phyloP scores from a whole-genome alignment of 2,329 filamentous ascomycete species.

The Trichoderma gracile region DNA sequence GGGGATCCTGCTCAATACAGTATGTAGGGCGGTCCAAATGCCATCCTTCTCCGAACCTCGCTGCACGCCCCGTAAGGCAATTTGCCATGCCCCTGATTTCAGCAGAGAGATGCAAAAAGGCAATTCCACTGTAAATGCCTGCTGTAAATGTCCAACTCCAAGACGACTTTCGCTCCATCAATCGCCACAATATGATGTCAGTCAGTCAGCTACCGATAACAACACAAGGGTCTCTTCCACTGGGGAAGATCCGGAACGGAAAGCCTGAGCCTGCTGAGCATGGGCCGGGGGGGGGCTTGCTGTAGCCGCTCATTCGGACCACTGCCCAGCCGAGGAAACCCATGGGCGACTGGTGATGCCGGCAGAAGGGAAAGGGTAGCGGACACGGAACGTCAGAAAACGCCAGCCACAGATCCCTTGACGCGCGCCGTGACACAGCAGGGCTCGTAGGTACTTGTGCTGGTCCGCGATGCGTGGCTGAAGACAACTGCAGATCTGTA shows the following conservation, averaged over 20 bases:
- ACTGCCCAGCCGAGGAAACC: background rate
- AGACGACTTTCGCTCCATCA: too few species aligned
- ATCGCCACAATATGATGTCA: background rate
- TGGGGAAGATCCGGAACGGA: conserved; percentile 1
- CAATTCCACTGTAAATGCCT: too few species aligned
- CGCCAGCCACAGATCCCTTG: background rate
- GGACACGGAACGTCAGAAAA: background rate
- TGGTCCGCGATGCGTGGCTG: conserved; percentile 4
- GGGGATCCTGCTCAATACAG: background rate
- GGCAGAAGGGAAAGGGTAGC: background rate
- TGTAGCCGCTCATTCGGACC: background rate
- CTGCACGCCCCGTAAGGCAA: background rate
- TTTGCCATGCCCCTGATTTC: background rate
- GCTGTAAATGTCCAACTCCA: too few species aligned
- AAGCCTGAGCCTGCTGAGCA: background rate
- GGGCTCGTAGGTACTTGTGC: too few species aligned
- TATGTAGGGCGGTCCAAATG: background rate
- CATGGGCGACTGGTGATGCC: background rate
- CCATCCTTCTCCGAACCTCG: background rate
- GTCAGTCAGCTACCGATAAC: background rate
- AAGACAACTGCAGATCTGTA: too few species aligned
- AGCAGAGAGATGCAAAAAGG: background rate
- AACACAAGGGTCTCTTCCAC: background rate
- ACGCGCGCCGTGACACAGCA: background rate
- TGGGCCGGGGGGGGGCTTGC: background rate